Percentiles rank a stretch among this genome's conserved stretches.
phyloP scores from a whole-genome alignment of 345 rosid species.

The sweet orange (Citrus sinensis) region DNA sequence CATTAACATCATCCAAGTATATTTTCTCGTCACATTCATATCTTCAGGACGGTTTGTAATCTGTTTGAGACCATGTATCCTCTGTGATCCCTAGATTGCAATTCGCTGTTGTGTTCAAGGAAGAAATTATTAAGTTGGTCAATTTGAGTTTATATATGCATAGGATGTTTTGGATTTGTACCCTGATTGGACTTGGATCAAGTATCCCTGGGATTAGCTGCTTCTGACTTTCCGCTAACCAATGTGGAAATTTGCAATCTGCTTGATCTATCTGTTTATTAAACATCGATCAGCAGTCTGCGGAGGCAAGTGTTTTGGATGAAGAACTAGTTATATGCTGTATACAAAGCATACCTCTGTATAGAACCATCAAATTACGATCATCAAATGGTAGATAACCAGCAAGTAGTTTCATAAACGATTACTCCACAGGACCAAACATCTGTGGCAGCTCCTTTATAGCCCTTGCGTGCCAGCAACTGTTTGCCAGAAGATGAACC shows the following conservation, averaged over 20 bases:
- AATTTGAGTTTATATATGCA: background rate
- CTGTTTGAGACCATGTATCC: conserved; percentile 74
- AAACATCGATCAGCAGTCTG: conserved; percentile 12
- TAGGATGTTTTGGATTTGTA: conserved; percentile 14
- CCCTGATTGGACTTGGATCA: conserved; percentile 64
- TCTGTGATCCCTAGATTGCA: conserved; percentile 62
- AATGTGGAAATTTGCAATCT: conserved; percentile 55
- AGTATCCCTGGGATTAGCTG: conserved; percentile 65
- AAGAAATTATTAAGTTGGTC: background rate
- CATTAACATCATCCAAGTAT: conserved; percentile 45
- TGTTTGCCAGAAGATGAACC: conserved; percentile 29
- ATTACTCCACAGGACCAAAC: conserved; percentile 94
- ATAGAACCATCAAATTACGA: conserved; percentile 58
- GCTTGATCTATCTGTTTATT: conserved; percentile 55
- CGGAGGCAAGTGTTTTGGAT: background rate
- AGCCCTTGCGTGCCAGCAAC: conserved; percentile 71
- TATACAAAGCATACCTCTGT: conserved; percentile 40
- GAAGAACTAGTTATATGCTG: background rate
- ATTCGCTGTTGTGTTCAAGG: conserved; percentile 46
- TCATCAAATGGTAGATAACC: conserved; percentile 80
- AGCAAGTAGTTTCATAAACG: conserved; percentile 72
- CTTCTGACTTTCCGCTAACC: conserved; percentile 57
- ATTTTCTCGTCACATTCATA: conserved; percentile 32
- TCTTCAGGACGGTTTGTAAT: conserved; percentile 52
- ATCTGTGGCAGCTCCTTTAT: conserved; percentile 90